A percentile compares a stretch with the other conserved stretches of the same genome.
Evolutionary conservation across 2,329 filamentous ascomycete species (phyloP).

Genomic region (Fusarium udum): DNA sequence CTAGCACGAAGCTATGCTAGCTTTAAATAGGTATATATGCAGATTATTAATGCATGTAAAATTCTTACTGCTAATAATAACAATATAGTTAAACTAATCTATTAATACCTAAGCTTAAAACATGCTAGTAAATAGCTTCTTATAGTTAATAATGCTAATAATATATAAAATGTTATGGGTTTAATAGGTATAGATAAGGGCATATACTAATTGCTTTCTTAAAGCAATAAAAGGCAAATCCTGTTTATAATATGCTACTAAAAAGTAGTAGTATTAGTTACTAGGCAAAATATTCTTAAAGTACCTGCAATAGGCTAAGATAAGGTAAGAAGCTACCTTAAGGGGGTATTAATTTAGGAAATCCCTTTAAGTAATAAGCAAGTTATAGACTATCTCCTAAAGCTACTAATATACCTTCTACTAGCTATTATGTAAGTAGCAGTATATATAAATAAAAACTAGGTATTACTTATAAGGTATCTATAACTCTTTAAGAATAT

Average conservation of each 20-base stretch:
- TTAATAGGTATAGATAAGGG: fast-evolving
- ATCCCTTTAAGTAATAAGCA: neutral
- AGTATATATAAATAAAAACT: neutral
- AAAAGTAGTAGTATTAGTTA: neutral
- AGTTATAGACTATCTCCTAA: neutral
- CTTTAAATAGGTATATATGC: neutral
- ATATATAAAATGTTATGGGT: neutral
- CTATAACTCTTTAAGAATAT: neutral
- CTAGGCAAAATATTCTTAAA: neutral
- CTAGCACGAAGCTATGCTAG: neutral
- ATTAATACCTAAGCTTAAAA: neutral
- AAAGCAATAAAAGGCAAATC: neutral
- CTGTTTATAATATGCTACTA: neutral
- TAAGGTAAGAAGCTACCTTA: neutral
- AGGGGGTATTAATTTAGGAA: neutral
- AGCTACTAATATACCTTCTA: neutral
- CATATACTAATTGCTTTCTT: neutral
- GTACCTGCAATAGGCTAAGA: neutral
- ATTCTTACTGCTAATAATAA: neutral
- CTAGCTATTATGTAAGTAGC: neutral
- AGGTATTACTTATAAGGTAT: neutral
- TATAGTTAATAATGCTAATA: neutral
- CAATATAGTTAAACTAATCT: fast-evolving
- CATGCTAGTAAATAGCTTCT: neutral
- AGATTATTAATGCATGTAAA: neutral